Evolutionary conservation across 78 protist species (phyloP).

Genomic region (Guillardia theta): DNA sequence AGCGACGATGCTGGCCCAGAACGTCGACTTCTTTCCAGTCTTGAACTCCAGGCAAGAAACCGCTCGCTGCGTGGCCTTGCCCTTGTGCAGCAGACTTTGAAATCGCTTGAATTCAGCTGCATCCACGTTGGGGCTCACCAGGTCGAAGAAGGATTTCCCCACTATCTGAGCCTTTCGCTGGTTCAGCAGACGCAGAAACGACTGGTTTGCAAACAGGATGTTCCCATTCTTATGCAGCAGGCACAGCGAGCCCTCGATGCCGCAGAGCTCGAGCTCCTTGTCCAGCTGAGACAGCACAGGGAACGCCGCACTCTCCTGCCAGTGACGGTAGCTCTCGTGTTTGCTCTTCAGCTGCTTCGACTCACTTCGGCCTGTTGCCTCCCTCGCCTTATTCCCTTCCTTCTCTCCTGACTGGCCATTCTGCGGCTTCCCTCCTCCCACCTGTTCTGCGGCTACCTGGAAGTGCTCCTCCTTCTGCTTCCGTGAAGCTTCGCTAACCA

Average conservation of each 20-base stretch:
- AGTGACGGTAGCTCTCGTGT: neutral
- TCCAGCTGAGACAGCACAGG: neutral
- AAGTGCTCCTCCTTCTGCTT: neutral
- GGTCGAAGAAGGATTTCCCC: neutral
- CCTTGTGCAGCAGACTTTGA: neutral
- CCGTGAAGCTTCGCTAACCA: neutral
- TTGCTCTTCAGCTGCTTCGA: neutral
- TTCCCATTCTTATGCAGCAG: neutral
- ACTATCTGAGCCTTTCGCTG: neutral
- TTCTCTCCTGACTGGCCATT: no score
- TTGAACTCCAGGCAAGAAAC: no score
- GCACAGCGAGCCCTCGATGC: neutral
- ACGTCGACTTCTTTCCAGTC: no score
- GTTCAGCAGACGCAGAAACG: neutral
- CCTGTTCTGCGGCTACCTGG: no score
- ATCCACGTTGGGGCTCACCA: neutral
- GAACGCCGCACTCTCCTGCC: neutral
- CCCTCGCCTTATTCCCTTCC: no score
- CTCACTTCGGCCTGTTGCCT: no score
- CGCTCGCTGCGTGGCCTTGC: no score
- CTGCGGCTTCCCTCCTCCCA: no score
- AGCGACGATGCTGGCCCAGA: neutral
- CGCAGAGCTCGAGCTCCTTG: neutral
- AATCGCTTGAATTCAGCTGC: neutral
- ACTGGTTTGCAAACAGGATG: neutral